Base-by-base conservation (phyloP, 495 filamentous ascomycete species). In the Podospora conica region DNA sequence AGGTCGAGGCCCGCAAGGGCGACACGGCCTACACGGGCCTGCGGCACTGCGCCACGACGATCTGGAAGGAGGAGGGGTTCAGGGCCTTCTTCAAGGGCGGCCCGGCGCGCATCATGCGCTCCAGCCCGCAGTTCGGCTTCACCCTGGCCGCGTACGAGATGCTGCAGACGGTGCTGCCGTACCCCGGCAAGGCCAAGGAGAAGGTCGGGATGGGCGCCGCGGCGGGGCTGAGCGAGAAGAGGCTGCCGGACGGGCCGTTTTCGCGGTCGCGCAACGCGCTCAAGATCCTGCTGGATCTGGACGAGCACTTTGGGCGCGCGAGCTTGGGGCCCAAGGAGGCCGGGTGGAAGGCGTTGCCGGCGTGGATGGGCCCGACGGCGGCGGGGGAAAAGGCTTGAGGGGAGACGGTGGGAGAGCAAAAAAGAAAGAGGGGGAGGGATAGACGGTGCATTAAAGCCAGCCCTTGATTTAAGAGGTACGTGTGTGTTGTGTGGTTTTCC, bases 1-100 rank as follows among this genome's bases (percentile, higher is more conserved):
- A 98, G 73, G 95, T 98, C 64, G 95, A 98, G 76, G 93, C 95
- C 9, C 88, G 95, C 63, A 97, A 97, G 80, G 95, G 95, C 60
- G 96, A 98, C 66, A 87, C 88, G 11, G 80, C 80, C 40, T 98
- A 98, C 82, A 91, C 85, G 21, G 87, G 88, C 27, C 82, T 98
- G n/a, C 85, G 93, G 53, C 93, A 98, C 77, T 91, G 88, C 58
- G 96, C 95, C 18, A 75, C 74, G 23, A 93, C 91, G 11, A 89
- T 98, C 65, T 89, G 82, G 79, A 86, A 88, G 77, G 90, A 98
- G 73, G 95, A 98, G 76, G 95, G 95, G 18, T 91, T 96, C 82
- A 84, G 84, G 69, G 95, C 95, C 54, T 98, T 98, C 85, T 98
- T 97, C 87, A 98, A 98, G 80, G 95, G 95, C 65, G 95, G 95